Conservation (phyloP, 2,329 filamentous ascomycete species). For the Gremmenia infestans region DNA sequence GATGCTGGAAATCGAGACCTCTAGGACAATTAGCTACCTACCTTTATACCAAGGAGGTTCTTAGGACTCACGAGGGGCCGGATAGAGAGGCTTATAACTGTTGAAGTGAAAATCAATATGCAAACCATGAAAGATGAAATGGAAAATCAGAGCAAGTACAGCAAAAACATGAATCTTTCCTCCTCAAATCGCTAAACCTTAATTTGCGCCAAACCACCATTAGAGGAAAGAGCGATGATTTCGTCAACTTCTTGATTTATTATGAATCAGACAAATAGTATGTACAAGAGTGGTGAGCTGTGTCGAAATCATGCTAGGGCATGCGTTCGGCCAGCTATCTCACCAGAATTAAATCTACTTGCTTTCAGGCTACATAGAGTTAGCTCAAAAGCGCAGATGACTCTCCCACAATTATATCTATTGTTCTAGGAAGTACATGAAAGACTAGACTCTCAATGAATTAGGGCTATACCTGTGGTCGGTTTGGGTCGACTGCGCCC, state of each 20-base stretch:
- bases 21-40: neutral
- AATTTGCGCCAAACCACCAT: no score
- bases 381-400: constrained; percentile 9
- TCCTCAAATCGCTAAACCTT: no score
- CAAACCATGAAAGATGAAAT: neutral
- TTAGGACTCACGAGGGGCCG: neutral
- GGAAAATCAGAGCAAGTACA: neutral
- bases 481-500: constrained; percentile 39
- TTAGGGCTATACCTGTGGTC: constrained; percentile 22
- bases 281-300: constrained; percentile 14
- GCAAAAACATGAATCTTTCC: neutral
- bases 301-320: neutral
- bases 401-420: constrained; percentile 11
- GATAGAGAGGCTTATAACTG: neutral
- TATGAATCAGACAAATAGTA: constrained; percentile 1
- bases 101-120: neutral
- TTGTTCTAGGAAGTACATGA: constrained; percentile 8
- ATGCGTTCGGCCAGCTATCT: neutral
- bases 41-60: neutral
- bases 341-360: constrained; percentile 5
- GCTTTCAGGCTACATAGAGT: constrained; percentile 15
- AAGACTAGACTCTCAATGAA: neutral
- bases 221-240: neutral
- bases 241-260: neutral
- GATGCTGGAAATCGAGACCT: neutral